phyloP scores from a whole-genome alignment of 1,284 basidiomycete species.

The Heterobasidion parviporum region DNA sequence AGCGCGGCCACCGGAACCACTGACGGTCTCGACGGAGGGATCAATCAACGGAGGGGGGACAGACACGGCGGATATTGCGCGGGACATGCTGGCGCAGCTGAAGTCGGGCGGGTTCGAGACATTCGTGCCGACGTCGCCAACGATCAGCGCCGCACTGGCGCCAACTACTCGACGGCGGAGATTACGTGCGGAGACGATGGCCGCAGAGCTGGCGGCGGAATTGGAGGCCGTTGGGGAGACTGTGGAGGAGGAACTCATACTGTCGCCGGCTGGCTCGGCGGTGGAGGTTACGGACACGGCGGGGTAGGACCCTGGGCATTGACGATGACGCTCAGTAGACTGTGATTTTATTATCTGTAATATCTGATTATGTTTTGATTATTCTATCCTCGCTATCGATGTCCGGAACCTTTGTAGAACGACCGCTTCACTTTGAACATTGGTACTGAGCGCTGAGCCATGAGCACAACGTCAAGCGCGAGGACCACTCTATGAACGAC shows the following conservation, averaged over 20 bases:
- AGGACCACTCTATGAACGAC: too few relatives aligned
- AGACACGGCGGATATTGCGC: conserved; percentile 56
- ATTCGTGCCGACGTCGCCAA: conserved; percentile 25
- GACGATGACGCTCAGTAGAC: neutral
- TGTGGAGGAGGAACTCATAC: neutral
- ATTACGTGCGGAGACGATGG: conserved; percentile 10
- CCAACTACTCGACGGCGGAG: conserved; percentile 16
- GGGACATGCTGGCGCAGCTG: conserved; percentile 66
- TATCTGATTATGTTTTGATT: neutral
- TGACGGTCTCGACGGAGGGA: conserved; percentile 31
- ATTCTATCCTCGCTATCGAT: neutral
- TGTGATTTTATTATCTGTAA: neutral
- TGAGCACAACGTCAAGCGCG: too few relatives aligned
- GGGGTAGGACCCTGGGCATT: neutral
- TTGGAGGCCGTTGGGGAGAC: conserved; percentile 9
- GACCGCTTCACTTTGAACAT: neutral
- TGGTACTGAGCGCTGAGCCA: too few relatives aligned
- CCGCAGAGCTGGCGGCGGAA: conserved; percentile 11
- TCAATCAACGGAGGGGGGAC: conserved; percentile 18
- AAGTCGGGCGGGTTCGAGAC: conserved; percentile 49
- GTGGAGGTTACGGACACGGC: neutral
- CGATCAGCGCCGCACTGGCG: conserved; percentile 9
- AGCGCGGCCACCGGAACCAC: conserved; percentile 28
- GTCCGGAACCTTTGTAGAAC: neutral
- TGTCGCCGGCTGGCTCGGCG: neutral